These are phyloP conservation scores for Kitagawia praeruptora DNA, from an alignment of 129 eudicot species.

Conservation along the genomic window DNA sequence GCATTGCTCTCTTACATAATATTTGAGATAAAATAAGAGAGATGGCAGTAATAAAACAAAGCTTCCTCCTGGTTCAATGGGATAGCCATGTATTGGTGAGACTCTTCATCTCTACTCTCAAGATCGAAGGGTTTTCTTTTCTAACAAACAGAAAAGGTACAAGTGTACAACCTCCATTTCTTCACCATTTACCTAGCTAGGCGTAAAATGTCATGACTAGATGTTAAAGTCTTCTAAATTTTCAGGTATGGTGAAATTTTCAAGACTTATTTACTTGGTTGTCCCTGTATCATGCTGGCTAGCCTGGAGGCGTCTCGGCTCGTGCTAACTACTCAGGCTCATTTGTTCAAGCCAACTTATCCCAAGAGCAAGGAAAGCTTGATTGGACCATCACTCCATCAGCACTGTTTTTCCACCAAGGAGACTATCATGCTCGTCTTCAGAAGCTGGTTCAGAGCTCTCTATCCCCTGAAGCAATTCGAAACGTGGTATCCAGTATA, in stretches of 20 bases:
- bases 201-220: neutral
- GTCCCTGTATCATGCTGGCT: constrained; percentile 58
- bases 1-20: neutral
- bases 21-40: constrained; percentile 5
- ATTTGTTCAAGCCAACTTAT: constrained; percentile 50
- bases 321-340: constrained; percentile 42
- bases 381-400: constrained; percentile 28
- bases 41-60: constrained; percentile 13
- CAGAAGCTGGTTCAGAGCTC: constrained; percentile 50
- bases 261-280: constrained; percentile 49
- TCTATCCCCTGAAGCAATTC: constrained; percentile 35
- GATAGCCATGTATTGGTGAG: constrained; percentile 57
- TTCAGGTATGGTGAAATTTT: constrained; percentile 51
- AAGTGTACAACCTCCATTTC: constrained; percentile 1
- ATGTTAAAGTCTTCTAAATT: neutral
- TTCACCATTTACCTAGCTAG: neutral
- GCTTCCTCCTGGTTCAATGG: constrained; percentile 62
- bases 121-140: constrained; percentile 43
- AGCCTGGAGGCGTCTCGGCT: constrained; percentile 56
- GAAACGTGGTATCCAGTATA: constrained; percentile 29
- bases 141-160: constrained; percentile 33
- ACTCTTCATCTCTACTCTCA: constrained; percentile 62
- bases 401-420: constrained; percentile 54
- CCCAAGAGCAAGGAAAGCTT: constrained; percentile 54
- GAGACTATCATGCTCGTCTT: constrained; percentile 39